Conservation (phyloP, 1,139 yeast genomes). For the Komagataea norvegica region DNA sequence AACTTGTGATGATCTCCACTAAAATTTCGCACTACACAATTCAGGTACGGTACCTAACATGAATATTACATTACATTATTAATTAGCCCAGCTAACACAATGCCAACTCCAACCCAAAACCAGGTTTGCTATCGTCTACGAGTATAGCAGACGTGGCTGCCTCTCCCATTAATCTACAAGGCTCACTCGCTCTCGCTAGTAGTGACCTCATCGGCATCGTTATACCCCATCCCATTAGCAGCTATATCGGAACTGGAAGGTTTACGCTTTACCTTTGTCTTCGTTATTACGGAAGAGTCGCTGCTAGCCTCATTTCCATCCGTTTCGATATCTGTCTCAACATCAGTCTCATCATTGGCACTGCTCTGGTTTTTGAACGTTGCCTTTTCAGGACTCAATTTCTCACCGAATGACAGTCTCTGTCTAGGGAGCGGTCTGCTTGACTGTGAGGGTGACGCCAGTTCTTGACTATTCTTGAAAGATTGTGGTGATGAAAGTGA, state of each 20-base stretch:
- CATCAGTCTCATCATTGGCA: constrained; percentile 13
- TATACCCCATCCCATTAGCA: constrained; percentile 4
- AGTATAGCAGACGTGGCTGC: too few relatives aligned
- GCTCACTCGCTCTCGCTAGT: constrained; percentile 12
- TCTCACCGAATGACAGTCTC: constrained; percentile 21
- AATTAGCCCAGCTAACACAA: too few relatives aligned
- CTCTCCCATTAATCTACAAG: too few relatives aligned
- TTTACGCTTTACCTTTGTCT: background rate
- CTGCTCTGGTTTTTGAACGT: constrained; percentile 5
- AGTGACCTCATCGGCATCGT: constrained; percentile 11
- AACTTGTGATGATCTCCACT: constrained; percentile 2
- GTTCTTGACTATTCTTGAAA: constrained; percentile 14
- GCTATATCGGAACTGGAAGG: background rate
- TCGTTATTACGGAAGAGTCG: background rate
- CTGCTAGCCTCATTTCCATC: constrained; percentile 4
- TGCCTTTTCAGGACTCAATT: constrained; percentile 17
- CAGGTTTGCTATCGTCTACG: too few relatives aligned
- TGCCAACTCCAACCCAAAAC: too few relatives aligned
- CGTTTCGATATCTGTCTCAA: constrained; percentile 11
- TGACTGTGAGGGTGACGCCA: constrained; percentile 4
- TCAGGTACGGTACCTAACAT: background rate
- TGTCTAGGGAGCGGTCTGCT: constrained; percentile 17
- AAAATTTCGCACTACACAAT: constrained; percentile 2
- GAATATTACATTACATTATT: too few relatives aligned
- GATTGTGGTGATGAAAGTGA: constrained; percentile 40